These are phyloP conservation scores for Allium fistulosum DNA, from an alignment of 106 monocot species.

Conservation along the genomic window DNA sequence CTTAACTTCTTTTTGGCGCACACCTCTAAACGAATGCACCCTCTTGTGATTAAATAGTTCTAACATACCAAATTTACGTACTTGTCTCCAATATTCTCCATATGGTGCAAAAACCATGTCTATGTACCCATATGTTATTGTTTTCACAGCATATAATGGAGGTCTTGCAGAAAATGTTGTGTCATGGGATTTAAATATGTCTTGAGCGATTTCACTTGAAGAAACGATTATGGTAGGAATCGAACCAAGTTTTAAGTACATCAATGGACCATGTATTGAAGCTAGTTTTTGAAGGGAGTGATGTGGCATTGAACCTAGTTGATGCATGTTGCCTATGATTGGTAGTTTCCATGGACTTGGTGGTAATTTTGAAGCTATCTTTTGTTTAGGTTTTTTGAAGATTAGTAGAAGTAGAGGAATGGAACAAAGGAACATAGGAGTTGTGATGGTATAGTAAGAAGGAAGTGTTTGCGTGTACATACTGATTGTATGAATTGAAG, in stretches of 20 bases:
- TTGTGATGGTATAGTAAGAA: too few species aligned
- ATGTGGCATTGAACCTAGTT: slow-evolving; percentile 13
- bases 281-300: slow-evolving; percentile 19
- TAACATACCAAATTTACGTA: slow-evolving; percentile 2
- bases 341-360: slow-evolving; percentile 16
- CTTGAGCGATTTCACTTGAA: not conserved
- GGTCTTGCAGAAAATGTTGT: slow-evolving; percentile 7
- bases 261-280: slow-evolving; percentile 22
- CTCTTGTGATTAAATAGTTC: slow-evolving; percentile 13
- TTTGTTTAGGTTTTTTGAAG: too few species aligned
- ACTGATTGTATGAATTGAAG: too few species aligned
- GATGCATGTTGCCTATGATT: slow-evolving; percentile 10
- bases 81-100: slow-evolving; percentile 9
- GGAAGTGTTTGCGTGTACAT: too few species aligned
- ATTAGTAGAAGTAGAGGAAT: too few species aligned
- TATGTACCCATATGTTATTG: slow-evolving; percentile 1
- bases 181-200: slow-evolving; percentile 20
- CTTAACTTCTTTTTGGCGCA: slow-evolving; percentile 14
- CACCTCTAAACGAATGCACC: slow-evolving; percentile 4
- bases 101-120: slow-evolving; percentile 25
- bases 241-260: slow-evolving; percentile 12
- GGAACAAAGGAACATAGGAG: too few species aligned
- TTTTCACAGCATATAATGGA: not conserved
- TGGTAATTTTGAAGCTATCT: too few species aligned
- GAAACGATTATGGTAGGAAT: slow-evolving; percentile 20